These are phyloP conservation scores for Bromus sterilis DNA, from an alignment of 176 grass and related monocot species.

Conservation along the genomic window DNA sequence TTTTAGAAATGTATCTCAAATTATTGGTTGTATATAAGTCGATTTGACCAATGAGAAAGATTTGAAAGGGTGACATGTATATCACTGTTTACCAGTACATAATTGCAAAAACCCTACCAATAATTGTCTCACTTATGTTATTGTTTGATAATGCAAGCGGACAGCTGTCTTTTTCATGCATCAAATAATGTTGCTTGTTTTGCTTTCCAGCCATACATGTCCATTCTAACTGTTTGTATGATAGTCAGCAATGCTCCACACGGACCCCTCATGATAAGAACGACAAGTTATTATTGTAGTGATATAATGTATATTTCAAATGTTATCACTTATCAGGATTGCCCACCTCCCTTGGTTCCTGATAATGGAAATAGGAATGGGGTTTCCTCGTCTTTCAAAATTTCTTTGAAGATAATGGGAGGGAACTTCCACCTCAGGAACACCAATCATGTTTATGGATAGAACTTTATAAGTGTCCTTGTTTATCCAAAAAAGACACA, in stretches of 20 bases:
- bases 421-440: neutral
- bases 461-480: neutral
- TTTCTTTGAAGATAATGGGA: neutral
- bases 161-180: neutral
- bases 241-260: neutral
- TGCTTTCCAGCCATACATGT: neutral
- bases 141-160: neutral
- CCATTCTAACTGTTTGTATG: neutral
- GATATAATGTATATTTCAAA: neutral
- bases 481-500: neutral
- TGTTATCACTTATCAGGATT: neutral
- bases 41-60: neutral
- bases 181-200: conserved; percentile 1
- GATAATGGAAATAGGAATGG: neutral
- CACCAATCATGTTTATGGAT: neutral
- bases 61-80: neutral
- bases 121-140: neutral
- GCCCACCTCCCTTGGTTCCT: neutral
- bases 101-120: neutral
- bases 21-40: neutral
- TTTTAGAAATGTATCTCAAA: neutral
- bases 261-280: conserved; percentile 5
- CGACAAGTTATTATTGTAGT: neutral
- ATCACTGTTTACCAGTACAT: neutral
- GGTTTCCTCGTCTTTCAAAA: neutral